Evolutionary conservation across 176 grass and related monocot genomes (phyloP).

Genomic region (Metroxylon sagu): DNA sequence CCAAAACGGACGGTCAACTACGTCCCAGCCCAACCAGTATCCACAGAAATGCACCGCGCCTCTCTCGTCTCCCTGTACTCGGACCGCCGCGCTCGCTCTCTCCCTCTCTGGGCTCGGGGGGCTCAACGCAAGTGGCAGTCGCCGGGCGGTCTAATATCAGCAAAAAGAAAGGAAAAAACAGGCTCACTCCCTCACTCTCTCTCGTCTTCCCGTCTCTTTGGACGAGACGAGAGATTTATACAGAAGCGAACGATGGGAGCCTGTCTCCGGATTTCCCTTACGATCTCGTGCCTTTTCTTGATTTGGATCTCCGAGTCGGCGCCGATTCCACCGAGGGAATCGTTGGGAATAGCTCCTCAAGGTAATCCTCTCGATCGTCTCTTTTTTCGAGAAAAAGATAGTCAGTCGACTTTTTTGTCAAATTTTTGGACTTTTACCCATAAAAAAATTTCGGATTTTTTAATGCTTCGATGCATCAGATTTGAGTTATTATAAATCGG

Average conservation of each 20-base stretch:
- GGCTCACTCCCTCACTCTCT: no score
- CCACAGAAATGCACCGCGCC: no score
- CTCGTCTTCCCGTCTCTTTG: no score
- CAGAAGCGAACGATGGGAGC: slow-evolving; percentile 3
- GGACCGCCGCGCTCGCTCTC: no score
- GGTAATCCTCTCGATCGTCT: not conserved
- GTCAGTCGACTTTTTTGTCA: not conserved
- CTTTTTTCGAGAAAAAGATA: not conserved
- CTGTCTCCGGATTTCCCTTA: not conserved
- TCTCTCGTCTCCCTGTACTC: no score
- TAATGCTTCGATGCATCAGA: slow-evolving; percentile 27
- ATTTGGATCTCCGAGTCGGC: slow-evolving; percentile 3
- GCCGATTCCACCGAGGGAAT: slow-evolving; percentile 2
- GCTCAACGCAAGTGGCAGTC: no score
- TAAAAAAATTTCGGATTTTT: not conserved
- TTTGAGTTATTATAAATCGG: slow-evolving; percentile 61
- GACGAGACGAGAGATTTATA: no score
- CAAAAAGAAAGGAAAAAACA: no score
- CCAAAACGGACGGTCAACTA: no score
- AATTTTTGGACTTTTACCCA: not conserved
- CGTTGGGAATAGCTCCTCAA: slow-evolving; percentile 19
- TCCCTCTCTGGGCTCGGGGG: no score
- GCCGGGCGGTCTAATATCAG: no score
- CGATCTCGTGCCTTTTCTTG: slow-evolving; percentile 11
- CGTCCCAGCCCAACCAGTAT: no score